Percentiles rank a stretch among this genome's conserved stretches.
Conservation (phyloP, 2,329 filamentous ascomycete species). For the Myotisia sp. region DNA sequence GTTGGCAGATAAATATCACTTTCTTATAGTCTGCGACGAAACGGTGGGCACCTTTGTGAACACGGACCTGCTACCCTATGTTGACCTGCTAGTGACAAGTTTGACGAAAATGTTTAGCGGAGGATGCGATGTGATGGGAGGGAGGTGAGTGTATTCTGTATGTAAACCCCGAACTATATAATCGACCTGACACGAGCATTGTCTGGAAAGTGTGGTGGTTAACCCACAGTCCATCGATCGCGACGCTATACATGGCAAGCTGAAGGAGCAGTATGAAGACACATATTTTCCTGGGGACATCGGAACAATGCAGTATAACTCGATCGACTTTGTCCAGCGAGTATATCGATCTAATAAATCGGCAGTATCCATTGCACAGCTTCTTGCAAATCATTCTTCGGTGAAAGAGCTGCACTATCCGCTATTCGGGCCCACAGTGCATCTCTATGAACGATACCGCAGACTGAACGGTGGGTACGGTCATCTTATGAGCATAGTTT, state of each 20-base stretch:
- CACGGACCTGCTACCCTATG: slow-evolving; percentile 33
- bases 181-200: slow-evolving; percentile 39
- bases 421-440: slow-evolving; percentile 8
- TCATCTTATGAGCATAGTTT: slow-evolving; percentile 16
- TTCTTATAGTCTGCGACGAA: slow-evolving; percentile 25
- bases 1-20: slow-evolving; percentile 28
- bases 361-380: slow-evolving; percentile 13
- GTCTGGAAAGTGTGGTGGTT: slow-evolving; percentile 10
- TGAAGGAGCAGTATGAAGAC: slow-evolving; percentile 12
- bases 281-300: slow-evolving; percentile 16
- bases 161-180: slow-evolving; percentile 18
- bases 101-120: slow-evolving; percentile 48
- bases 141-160: slow-evolving; percentile 15
- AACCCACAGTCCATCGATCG: slow-evolving; percentile 20
- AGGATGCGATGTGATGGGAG: slow-evolving; percentile 42
- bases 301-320: slow-evolving; percentile 14
- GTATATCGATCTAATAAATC: slow-evolving; percentile 13
- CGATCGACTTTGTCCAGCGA: slow-evolving; percentile 14
- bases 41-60: slow-evolving; percentile 27
- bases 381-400: slow-evolving; percentile 12
- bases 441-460: slow-evolving; percentile 13
- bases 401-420: slow-evolving; percentile 17
- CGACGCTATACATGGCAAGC: slow-evolving; percentile 19
- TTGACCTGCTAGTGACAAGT: slow-evolving; percentile 40
- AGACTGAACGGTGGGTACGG: slow-evolving; percentile 16